Base-by-base conservation (phyloP, 1,139 yeast species). In the Zygosaccharomyces sapae region DNA sequence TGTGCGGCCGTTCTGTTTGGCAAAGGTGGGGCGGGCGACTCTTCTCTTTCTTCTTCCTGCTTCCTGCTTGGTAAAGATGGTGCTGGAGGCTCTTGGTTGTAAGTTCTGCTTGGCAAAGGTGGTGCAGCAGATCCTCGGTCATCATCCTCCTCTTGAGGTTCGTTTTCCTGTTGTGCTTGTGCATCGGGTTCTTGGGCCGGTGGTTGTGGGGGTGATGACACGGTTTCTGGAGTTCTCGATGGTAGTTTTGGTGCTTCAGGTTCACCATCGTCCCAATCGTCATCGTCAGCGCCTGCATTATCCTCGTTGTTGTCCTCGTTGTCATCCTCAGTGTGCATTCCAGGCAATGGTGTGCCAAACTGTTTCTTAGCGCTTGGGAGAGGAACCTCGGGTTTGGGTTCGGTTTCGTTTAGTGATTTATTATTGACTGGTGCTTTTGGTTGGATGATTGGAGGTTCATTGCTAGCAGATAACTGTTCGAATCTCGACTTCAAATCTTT, bases 401-500 rank as follows among this genome's bases (percentile, higher is more conserved):
- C 41, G 9, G 34, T 37, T 19, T 31, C 31, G 7, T 27, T 33
- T 12, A 19, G 41, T 40, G 47, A 41, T 19, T 50, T 55, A 22
- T 51, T 51, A 8, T 49, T 59, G 31, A 58, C 56, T 43, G 63
- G 54, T 12, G 40, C 40, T 12, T 60, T 58, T 38, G 71, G 68
- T 31, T 54, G 54, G 38, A 62, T 57, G 19, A 62, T 57, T 13
- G 48, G 43, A 25, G 65, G 63, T 37, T 58, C 63, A 20, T 34
- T 33, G 10, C 38, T 38, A 9, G 63, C 58, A 12, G 66, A 62
- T 35, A 68, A 36, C 22, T 62, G 55, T 45, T 69, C 69, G 40
- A 68, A 69, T 49, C 56, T 67, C 18, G 63, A 62, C 53, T 62
- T 68, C 51, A 69, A 53, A 35, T 67, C 66, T 13, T 62, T 49